Conservation (phyloP, 805 yeast species). For the Lachancea kluyveri region DNA sequence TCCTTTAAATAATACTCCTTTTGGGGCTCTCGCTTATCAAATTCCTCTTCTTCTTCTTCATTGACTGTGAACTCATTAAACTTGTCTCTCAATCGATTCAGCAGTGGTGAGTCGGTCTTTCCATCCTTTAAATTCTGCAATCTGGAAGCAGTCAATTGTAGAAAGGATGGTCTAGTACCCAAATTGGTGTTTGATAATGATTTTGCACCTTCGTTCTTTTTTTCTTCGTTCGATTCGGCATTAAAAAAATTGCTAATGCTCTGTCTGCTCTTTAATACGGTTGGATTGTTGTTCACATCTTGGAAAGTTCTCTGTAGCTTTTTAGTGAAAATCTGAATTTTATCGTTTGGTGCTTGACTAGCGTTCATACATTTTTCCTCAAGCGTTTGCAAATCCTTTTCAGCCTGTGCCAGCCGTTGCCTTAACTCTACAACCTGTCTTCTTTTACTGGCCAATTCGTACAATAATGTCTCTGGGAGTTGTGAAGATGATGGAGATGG, state of each 20-base stretch:
- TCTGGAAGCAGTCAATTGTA: slow-evolving; percentile 2
- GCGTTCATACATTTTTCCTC: slow-evolving; percentile 14
- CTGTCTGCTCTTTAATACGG: slow-evolving; percentile 15
- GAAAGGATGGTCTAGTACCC: background rate
- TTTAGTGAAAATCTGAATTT: slow-evolving; percentile 5
- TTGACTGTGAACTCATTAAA: slow-evolving; percentile 30
- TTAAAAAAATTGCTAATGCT: slow-evolving; percentile 21
- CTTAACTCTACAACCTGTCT: slow-evolving; percentile 45
- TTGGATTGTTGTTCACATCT: slow-evolving; percentile 19
- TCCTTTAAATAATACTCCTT: slow-evolving; percentile 22
- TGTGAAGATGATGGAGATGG: too few species aligned
- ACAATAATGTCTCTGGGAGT: slow-evolving; percentile 22
- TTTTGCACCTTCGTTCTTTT: background rate
- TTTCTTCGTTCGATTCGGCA: slow-evolving; percentile 2
- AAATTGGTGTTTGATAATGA: background rate
- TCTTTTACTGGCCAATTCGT: slow-evolving; percentile 45
- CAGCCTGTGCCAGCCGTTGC: slow-evolving; percentile 27
- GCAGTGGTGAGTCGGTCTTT: slow-evolving; percentile 4
- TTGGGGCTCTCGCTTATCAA: slow-evolving; percentile 17
- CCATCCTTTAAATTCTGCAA: slow-evolving; percentile 1
- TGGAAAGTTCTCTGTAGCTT: slow-evolving; percentile 15
- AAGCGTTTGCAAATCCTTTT: slow-evolving; percentile 33
- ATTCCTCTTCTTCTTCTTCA: slow-evolving; percentile 26
- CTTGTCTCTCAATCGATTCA: slow-evolving; percentile 15
- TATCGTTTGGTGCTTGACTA: slow-evolving; percentile 1